Evolutionary conservation across 768 basidiomycete species (phyloP), one percentile per base, ranked within the genome.

Genomic region (Pleurotus tuoliensis): DNA sequence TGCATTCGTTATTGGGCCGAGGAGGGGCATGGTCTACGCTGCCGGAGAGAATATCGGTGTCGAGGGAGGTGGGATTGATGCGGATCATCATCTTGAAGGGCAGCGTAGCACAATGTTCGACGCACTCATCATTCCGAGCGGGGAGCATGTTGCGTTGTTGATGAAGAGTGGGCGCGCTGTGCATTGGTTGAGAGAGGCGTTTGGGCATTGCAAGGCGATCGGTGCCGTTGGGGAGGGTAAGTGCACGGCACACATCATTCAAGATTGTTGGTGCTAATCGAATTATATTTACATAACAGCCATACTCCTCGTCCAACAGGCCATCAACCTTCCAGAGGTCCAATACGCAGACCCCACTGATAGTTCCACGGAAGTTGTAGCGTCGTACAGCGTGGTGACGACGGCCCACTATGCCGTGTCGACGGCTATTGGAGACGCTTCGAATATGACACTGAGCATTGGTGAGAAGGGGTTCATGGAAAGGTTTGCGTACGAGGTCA

Each of bases 141-240:
- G 92, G 7, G 73, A 76, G 34, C 84, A 86, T 65, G 78, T 74
- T n/a, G 79, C 82, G 65, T 65, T 76, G 27, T 76, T 93, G 37
- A 65, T 73, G 6, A 75, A 76, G 61, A 82, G 79, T 48, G 94
- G 92, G 4, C 81, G 92, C 16, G 78, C 78, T 6, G 71, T 92
- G n/a, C 90, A 95, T 66, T 92, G 87, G 78, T 80, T 89, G 3
- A 81, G 89, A 45, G 92, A 94, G 70, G 86, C 90, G 2, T 94
- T 90, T 70, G 88, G 88, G 18, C 93, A 94, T 69, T 87, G 84
- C 71, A 94, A 94, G 73, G 68, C 87, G 15, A 90, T 96, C 56
- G 89, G 83, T 2, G 91, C 85, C 1, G 75, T 87, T 46, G 93
- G 92, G 8, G 79, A 83, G 66, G 86, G 86, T 82, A 15, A 52